Percentiles rank a stretch among this genome's conserved stretches.
phyloP scores from a whole-genome alignment of 1,139 yeast species.

The Saccharomyces pastorianus region DNA sequence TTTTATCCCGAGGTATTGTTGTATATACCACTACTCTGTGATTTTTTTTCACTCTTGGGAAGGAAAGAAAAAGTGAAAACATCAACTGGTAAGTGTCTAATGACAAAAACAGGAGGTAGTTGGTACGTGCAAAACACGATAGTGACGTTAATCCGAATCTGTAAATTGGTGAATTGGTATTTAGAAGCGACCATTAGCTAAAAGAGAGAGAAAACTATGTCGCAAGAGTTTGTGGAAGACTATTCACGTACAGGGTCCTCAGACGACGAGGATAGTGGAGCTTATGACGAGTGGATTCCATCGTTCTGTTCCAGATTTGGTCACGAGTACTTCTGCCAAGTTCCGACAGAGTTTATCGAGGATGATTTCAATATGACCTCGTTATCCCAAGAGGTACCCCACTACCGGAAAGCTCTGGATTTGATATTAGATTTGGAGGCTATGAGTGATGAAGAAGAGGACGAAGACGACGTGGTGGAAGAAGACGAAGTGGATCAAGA shows the following conservation, averaged over 20 bases:
- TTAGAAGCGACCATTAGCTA: background rate
- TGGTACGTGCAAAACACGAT: background rate
- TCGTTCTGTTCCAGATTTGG: slow-evolving; percentile 83
- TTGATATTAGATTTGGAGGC: slow-evolving; percentile 85
- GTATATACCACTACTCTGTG: background rate
- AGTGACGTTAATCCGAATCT: background rate
- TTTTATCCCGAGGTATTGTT: background rate
- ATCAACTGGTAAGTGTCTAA: slow-evolving; percentile 10
- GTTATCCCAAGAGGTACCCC: slow-evolving; percentile 74
- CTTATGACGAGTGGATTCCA: slow-evolving; percentile 73
- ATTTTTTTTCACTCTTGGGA: background rate
- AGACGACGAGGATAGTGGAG: slow-evolving; percentile 28
- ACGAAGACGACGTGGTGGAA: slow-evolving; percentile 12
- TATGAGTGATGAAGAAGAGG: slow-evolving; percentile 37
- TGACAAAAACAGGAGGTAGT: background rate
- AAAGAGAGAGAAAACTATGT: background rate
- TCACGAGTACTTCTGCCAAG: slow-evolving; percentile 90
- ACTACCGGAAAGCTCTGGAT: slow-evolving; percentile 85
- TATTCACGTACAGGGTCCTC: slow-evolving; percentile 17
- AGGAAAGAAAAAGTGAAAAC: background rate
- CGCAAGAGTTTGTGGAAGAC: slow-evolving; percentile 19
- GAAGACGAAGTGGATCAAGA: slow-evolving; percentile 1
- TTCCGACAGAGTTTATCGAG: slow-evolving; percentile 85
- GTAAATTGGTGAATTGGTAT: background rate
- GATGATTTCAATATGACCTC: slow-evolving; percentile 96